Percentiles rank a stretch among this genome's conserved stretches.
Evolutionary conservation across 1,139 yeast species (phyloP).

Genomic region (Debaryomyces fabryi): DNA sequence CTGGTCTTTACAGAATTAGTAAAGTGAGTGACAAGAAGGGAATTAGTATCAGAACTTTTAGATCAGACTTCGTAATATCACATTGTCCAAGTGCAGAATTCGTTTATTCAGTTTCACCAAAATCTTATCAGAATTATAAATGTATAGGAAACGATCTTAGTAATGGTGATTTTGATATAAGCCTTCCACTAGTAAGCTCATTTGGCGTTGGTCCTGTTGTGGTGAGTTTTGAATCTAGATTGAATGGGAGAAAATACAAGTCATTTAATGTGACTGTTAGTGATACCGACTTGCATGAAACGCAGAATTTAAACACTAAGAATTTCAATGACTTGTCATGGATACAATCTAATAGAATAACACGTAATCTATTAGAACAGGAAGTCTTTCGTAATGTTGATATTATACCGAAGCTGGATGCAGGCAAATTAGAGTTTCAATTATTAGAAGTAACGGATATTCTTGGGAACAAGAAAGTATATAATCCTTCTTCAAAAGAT

Average conservation of each 20-base stretch:
- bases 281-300: slow-evolving; percentile 11
- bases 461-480: slow-evolving; percentile 68
- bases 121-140: slow-evolving; percentile 39
- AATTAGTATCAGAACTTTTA: slow-evolving; percentile 63
- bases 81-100: slow-evolving; percentile 75
- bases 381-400: slow-evolving; percentile 32
- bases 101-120: slow-evolving; percentile 32
- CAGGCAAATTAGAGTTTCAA: slow-evolving; percentile 67
- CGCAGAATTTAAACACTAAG: slow-evolving; percentile 8
- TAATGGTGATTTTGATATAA: neutral
- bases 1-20: slow-evolving; percentile 74
- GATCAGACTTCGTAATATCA: slow-evolving; percentile 67
- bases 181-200: slow-evolving; percentile 50
- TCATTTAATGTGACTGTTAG: slow-evolving; percentile 28
- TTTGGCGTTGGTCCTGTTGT: slow-evolving; percentile 78
- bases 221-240: slow-evolving; percentile 58
- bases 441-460: slow-evolving; percentile 72
- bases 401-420: slow-evolving; percentile 24
- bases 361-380: slow-evolving; percentile 41
- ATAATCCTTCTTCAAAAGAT: slow-evolving; percentile 48
- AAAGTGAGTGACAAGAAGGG: slow-evolving; percentile 68
- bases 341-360: slow-evolving; percentile 27
- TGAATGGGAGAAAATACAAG: slow-evolving; percentile 46
- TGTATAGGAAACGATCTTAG: slow-evolving; percentile 49
- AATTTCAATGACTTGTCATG: slow-evolving; percentile 21